A percentile compares a stretch with the other conserved stretches of the same genome.
phyloP scores from a whole-genome alignment of 805 yeast species.

The Suhomyces canberraensis region DNA sequence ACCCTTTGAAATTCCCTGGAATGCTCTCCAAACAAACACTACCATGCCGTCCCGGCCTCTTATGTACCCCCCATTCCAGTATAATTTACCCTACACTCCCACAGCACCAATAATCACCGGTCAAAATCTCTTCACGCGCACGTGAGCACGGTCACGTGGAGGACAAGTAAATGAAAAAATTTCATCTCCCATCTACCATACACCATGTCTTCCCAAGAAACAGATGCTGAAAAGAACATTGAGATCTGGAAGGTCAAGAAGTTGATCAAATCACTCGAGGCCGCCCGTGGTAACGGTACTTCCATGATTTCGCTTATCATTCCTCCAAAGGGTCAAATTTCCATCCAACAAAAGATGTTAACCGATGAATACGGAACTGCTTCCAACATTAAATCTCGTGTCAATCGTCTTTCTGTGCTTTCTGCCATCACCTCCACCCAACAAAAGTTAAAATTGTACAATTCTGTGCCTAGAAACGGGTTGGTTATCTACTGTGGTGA shows the following conservation, averaged over 20 bases:
- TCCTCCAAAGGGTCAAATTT: conserved; percentile 93
- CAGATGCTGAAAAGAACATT: conserved; percentile 86
- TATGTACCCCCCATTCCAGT: too few relatives aligned
- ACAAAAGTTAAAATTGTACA: conserved; percentile 89
- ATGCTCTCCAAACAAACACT: too few relatives aligned
- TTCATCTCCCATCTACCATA: not conserved
- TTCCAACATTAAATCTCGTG: conserved; percentile 95
- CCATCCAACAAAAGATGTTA: conserved; percentile 83
- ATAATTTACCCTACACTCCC: too few relatives aligned
- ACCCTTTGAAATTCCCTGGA: too few relatives aligned
- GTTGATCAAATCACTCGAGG: conserved; percentile 78
- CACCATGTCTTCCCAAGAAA: conserved; percentile 30
- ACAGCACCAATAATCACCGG: too few relatives aligned
- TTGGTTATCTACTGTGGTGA: conserved; percentile 98
- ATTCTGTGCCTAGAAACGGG: conserved; percentile 89
- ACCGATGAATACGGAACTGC: conserved; percentile 99
- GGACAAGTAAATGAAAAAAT: not conserved
- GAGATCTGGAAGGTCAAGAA: conserved; percentile 99
- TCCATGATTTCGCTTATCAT: conserved; percentile 96
- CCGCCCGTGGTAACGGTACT: conserved; percentile 97
- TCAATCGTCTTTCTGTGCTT: conserved; percentile 89
- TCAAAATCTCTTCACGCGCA: too few relatives aligned
- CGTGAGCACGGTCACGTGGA: not conserved
- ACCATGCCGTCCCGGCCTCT: too few relatives aligned
- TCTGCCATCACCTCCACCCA: conserved; percentile 98